A percentile compares a stretch with the other conserved stretches of the same genome.
phyloP scores from a whole-genome alignment of 1,139 yeast genomes.

The Lodderomyces orthopsilosis region DNA sequence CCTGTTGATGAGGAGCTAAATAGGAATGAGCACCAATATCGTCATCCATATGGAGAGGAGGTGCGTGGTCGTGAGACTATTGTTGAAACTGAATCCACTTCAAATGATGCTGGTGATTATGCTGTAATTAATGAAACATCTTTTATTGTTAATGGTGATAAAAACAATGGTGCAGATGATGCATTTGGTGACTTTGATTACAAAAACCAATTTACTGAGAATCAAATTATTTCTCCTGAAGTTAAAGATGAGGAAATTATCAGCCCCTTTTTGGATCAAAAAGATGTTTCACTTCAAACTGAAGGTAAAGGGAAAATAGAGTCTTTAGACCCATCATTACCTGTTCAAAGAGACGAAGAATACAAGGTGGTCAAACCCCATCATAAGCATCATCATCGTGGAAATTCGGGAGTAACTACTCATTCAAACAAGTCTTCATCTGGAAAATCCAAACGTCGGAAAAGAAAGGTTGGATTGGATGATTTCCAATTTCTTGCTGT shows the following conservation, averaged over 20 bases:
- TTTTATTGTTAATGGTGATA: not conserved
- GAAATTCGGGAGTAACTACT: not conserved
- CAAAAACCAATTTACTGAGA: constrained; percentile 20
- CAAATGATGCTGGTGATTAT: constrained; percentile 1
- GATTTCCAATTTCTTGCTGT: constrained; percentile 94
- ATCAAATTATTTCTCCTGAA: constrained; percentile 18
- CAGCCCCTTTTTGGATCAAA: constrained; percentile 11
- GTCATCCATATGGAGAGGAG: constrained; percentile 3
- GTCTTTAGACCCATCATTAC: not conserved
- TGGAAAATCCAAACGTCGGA: constrained; percentile 31
- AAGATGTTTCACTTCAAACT: not conserved
- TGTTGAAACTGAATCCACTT: not conserved
- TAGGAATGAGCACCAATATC: not conserved
- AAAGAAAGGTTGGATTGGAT: constrained; percentile 84
- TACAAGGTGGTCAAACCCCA: constrained; percentile 8
- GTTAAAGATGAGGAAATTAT: constrained; percentile 5
- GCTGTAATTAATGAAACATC: not conserved
- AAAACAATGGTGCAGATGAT: constrained; percentile 2
- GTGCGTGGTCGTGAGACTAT: constrained; percentile 8
- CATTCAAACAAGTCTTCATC: constrained; percentile 7
- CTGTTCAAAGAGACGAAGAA: constrained; percentile 3
- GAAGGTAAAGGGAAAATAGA: not conserved
- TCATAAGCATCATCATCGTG: constrained; percentile 6
- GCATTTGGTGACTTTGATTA: constrained; percentile 33
- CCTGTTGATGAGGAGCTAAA: constrained; percentile 7